A percentile compares a stretch with the other conserved stretches of the same genome.
Evolutionary conservation across 2,329 filamentous ascomycete species (phyloP).

Genomic region (Xylaria sp.): DNA sequence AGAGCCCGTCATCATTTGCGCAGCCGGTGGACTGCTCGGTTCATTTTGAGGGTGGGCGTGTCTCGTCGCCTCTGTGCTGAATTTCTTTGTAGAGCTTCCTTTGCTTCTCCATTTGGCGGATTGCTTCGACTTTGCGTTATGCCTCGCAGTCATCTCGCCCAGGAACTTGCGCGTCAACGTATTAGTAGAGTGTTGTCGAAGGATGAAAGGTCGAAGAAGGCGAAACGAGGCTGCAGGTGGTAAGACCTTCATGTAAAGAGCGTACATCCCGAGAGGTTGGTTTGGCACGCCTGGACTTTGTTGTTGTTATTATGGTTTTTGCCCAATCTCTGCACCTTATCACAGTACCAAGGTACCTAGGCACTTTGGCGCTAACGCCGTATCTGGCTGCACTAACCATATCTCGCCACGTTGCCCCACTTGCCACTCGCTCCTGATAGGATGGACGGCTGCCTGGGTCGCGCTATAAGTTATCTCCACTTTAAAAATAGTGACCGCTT

Average conservation of each 20-base stretch:
- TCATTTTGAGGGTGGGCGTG: conserved; percentile 19
- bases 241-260: conserved; percentile 10
- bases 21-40: conserved; percentile 7
- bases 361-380: neutral
- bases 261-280: conserved; percentile 19
- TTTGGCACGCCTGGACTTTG: conserved; percentile 20
- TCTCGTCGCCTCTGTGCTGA: conserved; percentile 7
- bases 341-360: neutral
- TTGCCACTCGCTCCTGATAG: conserved; percentile 4
- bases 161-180: conserved; percentile 27
- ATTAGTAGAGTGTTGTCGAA: conserved; percentile 17
- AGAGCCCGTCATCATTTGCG: conserved; percentile 11
- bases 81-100: conserved; percentile 15
- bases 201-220: conserved; percentile 20
- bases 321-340: conserved; percentile 11
- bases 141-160: conserved; percentile 21
- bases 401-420: conserved; percentile 4
- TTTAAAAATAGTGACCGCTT: too few relatives aligned
- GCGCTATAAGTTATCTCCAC: too few relatives aligned
- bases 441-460: too few relatives aligned
- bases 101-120: conserved; percentile 29
- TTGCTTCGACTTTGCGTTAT: conserved; percentile 21
- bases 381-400: neutral
- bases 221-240: neutral
- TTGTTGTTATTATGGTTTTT: neutral